Percentiles rank a stretch among this genome's conserved stretches.
Evolutionary conservation across 306 rosid species (phyloP).

Genomic region (Vigna trinervia): DNA sequence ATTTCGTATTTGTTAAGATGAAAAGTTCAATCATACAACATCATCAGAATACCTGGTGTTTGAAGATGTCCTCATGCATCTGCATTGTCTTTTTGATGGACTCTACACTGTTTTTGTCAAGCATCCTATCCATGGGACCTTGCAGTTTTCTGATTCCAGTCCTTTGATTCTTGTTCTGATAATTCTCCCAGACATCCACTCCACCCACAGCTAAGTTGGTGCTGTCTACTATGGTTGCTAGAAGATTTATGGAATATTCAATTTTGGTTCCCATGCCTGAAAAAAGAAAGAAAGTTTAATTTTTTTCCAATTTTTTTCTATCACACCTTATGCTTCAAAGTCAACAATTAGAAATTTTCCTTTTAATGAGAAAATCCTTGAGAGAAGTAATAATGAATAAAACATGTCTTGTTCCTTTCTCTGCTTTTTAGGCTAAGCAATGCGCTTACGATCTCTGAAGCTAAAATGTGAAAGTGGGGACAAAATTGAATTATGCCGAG

Average conservation of each 20-base stretch:
- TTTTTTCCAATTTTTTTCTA: neutral
- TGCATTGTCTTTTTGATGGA: constrained; percentile 83
- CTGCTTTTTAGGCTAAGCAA: constrained; percentile 39
- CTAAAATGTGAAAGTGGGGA: constrained; percentile 53
- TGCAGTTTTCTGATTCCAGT: constrained; percentile 49
- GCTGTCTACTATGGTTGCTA: constrained; percentile 59
- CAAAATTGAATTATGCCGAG: constrained; percentile 53
- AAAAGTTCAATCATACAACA: constrained; percentile 29
- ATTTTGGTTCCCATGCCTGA: constrained; percentile 92
- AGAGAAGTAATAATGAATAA: constrained; percentile 32
- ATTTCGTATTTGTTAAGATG: constrained; percentile 19
- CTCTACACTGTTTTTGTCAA: constrained; percentile 64
- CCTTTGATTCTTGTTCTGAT: constrained; percentile 45
- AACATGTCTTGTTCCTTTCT: neutral
- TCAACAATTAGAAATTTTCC: neutral
- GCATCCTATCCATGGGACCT: constrained; percentile 64
- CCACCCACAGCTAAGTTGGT: constrained; percentile 57
- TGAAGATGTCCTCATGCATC: constrained; percentile 84
- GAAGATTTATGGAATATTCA: constrained; percentile 67
- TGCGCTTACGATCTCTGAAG: constrained; percentile 49
- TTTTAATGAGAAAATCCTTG: neutral
- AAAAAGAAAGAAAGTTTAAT: neutral
- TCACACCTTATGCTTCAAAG: constrained; percentile 1
- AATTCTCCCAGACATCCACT: constrained; percentile 75
- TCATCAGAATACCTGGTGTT: constrained; percentile 70